phyloP scores from a whole-genome alignment of 2,329 filamentous ascomycete species.

The Raffaelea albimanens region DNA sequence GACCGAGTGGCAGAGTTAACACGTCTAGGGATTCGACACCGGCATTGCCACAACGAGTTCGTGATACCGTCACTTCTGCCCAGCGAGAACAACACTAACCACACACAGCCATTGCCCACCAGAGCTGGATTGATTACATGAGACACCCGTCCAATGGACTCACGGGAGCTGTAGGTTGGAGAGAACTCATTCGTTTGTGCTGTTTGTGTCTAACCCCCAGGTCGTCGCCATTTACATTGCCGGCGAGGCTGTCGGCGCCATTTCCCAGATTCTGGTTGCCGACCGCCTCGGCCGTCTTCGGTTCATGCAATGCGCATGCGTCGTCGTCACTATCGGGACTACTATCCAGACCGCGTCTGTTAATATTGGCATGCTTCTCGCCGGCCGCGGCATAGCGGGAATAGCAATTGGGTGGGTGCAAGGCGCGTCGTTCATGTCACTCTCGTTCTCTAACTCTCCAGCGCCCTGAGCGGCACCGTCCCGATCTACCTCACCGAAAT shows the following conservation, averaged over 20 bases:
- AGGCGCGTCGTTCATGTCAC: constrained; percentile 13
- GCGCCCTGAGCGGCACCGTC: constrained; percentile 39
- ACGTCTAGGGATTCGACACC: constrained; percentile 44
- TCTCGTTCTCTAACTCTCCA: constrained; percentile 11
- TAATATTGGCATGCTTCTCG: constrained; percentile 45
- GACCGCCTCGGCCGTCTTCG: constrained; percentile 43
- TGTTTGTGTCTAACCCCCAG: constrained; percentile 12
- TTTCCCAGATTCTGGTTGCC: constrained; percentile 42
- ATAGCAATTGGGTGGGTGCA: constrained; percentile 36
- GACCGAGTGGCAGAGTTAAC: not conserved
- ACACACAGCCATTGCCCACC: constrained; percentile 42
- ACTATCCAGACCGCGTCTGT: constrained; percentile 43
- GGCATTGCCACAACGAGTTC: constrained; percentile 50
- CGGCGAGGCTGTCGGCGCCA: constrained; percentile 45
- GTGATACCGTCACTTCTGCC: no score
- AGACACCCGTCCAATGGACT: constrained; percentile 40
- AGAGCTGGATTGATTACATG: constrained; percentile 53
- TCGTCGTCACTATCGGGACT: constrained; percentile 44
- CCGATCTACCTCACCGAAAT: constrained; percentile 48
- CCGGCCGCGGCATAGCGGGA: constrained; percentile 37
- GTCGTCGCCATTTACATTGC: constrained; percentile 51
- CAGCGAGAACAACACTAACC: no score
- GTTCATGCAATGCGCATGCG: constrained; percentile 44
- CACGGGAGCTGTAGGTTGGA: constrained; percentile 35
- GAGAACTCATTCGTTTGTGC: not conserved